Percentiles rank a stretch among this genome's conserved stretches.
phyloP scores from a whole-genome alignment of 768 basidiomycete species.

The Pisolithus tinctorius region DNA sequence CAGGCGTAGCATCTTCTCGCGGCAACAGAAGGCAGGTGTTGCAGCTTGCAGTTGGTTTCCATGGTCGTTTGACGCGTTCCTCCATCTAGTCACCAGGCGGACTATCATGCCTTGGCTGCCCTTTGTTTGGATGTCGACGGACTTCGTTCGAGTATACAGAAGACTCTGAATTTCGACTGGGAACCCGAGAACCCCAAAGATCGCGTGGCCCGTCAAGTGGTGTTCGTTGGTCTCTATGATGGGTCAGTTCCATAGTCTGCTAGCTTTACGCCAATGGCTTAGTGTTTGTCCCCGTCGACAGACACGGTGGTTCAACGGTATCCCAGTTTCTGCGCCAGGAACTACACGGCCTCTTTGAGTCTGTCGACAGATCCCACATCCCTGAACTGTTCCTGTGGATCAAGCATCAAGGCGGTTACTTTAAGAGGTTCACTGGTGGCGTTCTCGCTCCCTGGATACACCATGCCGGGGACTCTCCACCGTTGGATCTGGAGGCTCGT shows the following conservation, averaged over 20 bases:
- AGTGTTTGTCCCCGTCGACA: constrained; percentile 23
- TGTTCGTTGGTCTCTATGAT: constrained; percentile 89
- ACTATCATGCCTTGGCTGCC: constrained; percentile 71
- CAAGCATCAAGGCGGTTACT: constrained; percentile 82
- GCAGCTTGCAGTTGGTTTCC: background rate
- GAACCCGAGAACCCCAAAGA: constrained; percentile 49
- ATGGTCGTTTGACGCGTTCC: constrained; percentile 8
- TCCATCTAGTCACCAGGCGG: constrained; percentile 74
- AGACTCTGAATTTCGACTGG: constrained; percentile 64
- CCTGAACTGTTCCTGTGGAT: constrained; percentile 74
- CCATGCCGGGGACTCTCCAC: constrained; percentile 21
- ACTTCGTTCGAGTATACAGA: constrained; percentile 57
- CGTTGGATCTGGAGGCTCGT: constrained; percentile 76
- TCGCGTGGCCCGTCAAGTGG: constrained; percentile 62
- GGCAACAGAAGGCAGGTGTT: constrained; percentile 60
- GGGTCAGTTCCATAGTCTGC: constrained; percentile 46
- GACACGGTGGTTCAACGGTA: constrained; percentile 89
- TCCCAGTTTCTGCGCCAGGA: constrained; percentile 82
- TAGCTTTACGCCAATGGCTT: background rate
- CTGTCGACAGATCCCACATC: constrained; percentile 61
- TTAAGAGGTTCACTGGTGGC: constrained; percentile 82
- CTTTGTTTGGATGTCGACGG: constrained; percentile 74
- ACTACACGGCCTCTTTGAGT: constrained; percentile 79
- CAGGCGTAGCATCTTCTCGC: constrained; percentile 69
- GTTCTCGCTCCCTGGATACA: constrained; percentile 62